Evolutionary conservation across 2,329 filamentous ascomycete genomes (phyloP), one percentile per base, ranked within the genome.

Genomic region (Cordyceps pruinosa): DNA sequence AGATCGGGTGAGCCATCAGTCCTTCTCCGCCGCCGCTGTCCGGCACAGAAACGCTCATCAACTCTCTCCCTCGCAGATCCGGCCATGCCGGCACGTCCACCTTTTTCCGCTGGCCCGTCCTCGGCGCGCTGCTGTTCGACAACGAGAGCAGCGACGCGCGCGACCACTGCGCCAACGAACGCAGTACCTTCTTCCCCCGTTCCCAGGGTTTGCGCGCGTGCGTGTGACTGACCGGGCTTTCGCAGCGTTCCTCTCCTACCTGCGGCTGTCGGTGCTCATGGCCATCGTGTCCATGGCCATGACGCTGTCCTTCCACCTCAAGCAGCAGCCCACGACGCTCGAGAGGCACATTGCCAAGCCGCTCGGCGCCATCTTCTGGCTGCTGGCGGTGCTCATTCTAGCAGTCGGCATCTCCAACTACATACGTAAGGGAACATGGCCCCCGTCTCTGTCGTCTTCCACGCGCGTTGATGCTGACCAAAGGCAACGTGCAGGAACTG

Each of bases 221-320:
- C n/a, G n/a, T n/a, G n/a, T n/a, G 23, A 5, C 32, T 49, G 46
- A 49, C 25, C 17, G 2, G 6, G 9, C 3, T 3, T 23, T 26
- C 9, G 8, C 0, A 84, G 80, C 83, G 0, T 97, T 97, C 68
- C 85, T 97, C 28, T 94, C 93, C 2, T 97, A 94, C 81, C 83
- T 97, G 21, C 86, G 92, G 4, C 81, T 97, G 2, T 86, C 89
- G 32, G 83, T 96, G 64, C 96, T 96, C 75, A 92, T 97, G 82
- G 85, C 90, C 62, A 79, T 99, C 52, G 90, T 97, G 9, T 84
- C 89, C 28, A 83, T 96, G 32, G 93, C 94, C 51, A 96, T 99
- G 63, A 85, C 96, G 10, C 79, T 97, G 51, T 96, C 90, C 15
- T 99, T 99, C 70, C 93, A 99, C 68, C 80, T 99, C 50, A 92